Conservation (phyloP, 139 green algal genomes). For the Pleodorina starrii region DNA sequence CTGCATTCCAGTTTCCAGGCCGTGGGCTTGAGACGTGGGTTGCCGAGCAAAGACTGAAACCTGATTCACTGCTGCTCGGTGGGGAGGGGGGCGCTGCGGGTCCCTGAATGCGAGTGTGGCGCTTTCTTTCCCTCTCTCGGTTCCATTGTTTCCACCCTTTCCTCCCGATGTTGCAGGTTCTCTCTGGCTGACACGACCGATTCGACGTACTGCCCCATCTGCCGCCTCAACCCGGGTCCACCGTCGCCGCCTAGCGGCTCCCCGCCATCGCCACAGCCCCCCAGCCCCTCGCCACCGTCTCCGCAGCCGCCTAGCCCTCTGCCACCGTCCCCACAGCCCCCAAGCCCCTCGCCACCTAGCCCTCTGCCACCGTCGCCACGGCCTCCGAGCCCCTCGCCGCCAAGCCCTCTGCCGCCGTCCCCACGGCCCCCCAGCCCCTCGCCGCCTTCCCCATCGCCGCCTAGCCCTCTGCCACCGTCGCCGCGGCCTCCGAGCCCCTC, state of each 20-base stretch:
- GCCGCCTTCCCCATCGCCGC: not conserved
- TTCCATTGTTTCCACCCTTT: not conserved
- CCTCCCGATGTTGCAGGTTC: not conserved
- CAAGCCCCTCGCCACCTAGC: not conserved
- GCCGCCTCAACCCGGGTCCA: not conserved
- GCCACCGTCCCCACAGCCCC: not conserved
- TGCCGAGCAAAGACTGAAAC: too few relatives aligned
- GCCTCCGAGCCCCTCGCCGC: not conserved
- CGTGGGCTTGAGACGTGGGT: too few relatives aligned
- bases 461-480: not conserved
- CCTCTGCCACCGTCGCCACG: not conserved
- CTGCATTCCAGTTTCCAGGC: too few relatives aligned
- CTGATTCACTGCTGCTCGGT: too few relatives aligned
- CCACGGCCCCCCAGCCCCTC: not conserved
- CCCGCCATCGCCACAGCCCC: not conserved
- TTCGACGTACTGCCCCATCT: conserved; percentile 2
- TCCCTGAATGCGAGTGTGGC: too few relatives aligned
- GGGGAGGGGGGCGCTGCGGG: too few relatives aligned
- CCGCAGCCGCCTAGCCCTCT: not conserved
- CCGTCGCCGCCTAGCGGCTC: not conserved
- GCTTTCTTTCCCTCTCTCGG: not conserved
- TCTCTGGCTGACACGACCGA: not conserved
- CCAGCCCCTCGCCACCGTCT: not conserved
- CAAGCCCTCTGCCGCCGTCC: not conserved
- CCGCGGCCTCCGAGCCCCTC: not conserved